Conservation (phyloP, 352 stramenopile genomes). For the Phytophthora chlamydospora region DNA sequence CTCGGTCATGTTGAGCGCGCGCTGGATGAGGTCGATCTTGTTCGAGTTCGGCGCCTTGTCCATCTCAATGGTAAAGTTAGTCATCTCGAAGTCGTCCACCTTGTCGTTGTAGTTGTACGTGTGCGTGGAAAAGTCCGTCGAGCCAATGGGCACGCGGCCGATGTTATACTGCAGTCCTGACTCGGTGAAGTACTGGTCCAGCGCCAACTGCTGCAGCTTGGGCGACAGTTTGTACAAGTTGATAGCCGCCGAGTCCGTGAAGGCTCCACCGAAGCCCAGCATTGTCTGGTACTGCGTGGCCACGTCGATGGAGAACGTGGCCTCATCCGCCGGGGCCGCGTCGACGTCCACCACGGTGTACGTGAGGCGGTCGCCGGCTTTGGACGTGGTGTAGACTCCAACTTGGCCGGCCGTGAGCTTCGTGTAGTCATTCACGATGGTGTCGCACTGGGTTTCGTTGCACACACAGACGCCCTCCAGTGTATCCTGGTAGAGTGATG, state of each 20-base stretch:
- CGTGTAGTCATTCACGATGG: constrained; percentile 31
- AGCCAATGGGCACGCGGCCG: constrained; percentile 71
- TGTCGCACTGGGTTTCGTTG: constrained; percentile 41
- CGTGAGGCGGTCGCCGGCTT: constrained; percentile 45
- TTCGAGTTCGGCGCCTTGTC: constrained; percentile 49
- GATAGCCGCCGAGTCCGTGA: constrained; percentile 75
- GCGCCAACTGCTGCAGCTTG: constrained; percentile 49
- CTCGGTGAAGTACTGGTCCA: constrained; percentile 67
- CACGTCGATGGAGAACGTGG: constrained; percentile 38
- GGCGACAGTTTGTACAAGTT: constrained; percentile 69
- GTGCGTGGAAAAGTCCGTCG: constrained; percentile 72
- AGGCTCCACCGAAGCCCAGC: constrained; percentile 81
- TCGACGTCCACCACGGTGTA: constrained; percentile 33
- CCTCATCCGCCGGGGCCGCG: constrained; percentile 9
- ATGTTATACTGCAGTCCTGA: constrained; percentile 70
- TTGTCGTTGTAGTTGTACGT: constrained; percentile 51
- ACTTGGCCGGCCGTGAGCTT: constrained; percentile 31
- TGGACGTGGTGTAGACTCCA: constrained; percentile 53
- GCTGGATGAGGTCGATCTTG: constrained; percentile 49
- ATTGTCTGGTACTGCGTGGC: constrained; percentile 63
- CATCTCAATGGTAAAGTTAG: constrained; percentile 69
- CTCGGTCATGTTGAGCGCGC: constrained; percentile 37
- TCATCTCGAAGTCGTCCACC: constrained; percentile 42
- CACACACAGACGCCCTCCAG: constrained; percentile 62
- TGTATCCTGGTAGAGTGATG: constrained; percentile 43